These are phyloP conservation scores for Pleurotus eryngii DNA, from an alignment of 768 basidiomycete genomes.

Conservation along the genomic window DNA sequence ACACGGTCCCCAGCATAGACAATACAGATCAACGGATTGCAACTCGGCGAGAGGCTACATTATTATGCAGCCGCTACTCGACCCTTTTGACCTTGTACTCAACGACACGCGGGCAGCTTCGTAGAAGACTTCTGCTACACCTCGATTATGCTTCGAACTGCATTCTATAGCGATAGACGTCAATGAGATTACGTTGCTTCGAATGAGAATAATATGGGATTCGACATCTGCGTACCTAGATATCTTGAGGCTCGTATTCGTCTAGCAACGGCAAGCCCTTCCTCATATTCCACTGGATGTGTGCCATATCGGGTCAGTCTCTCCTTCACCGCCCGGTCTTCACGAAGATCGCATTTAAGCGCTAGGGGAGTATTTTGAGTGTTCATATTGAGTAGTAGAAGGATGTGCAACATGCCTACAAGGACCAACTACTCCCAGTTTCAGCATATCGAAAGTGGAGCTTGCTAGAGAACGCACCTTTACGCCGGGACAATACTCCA, in stretches of 20 bases:
- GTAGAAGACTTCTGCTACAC: constrained; percentile 89
- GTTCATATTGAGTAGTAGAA: constrained; percentile 2
- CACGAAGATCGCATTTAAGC: constrained; percentile 92
- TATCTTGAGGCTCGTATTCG: constrained; percentile 93
- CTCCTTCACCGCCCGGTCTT: constrained; percentile 71
- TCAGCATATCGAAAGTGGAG: constrained; percentile 2
- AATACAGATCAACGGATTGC: neutral
- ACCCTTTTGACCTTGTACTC: constrained; percentile 66
- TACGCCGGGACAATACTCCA: constrained; percentile 93
- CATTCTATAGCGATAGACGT: constrained; percentile 59
- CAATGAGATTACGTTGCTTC: neutral
- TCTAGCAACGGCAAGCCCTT: constrained; percentile 83
- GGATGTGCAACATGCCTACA: constrained; percentile 61
- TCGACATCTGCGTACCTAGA: constrained; percentile 56
- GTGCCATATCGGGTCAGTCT: constrained; percentile 66
- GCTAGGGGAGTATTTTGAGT: constrained; percentile 41
- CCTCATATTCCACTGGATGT: constrained; percentile 86
- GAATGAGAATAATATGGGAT: too few species aligned
- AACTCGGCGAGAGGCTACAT: constrained; percentile 40
- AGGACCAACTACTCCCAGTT: constrained; percentile 64
- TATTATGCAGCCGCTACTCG: constrained; percentile 52
- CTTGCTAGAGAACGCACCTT: constrained; percentile 51
- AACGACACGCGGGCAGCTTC: constrained; percentile 88
- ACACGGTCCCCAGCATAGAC: neutral
- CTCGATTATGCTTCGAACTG: constrained; percentile 95